Conservation (phyloP, 305 asterid species). For the Andrographis paniculata region DNA sequence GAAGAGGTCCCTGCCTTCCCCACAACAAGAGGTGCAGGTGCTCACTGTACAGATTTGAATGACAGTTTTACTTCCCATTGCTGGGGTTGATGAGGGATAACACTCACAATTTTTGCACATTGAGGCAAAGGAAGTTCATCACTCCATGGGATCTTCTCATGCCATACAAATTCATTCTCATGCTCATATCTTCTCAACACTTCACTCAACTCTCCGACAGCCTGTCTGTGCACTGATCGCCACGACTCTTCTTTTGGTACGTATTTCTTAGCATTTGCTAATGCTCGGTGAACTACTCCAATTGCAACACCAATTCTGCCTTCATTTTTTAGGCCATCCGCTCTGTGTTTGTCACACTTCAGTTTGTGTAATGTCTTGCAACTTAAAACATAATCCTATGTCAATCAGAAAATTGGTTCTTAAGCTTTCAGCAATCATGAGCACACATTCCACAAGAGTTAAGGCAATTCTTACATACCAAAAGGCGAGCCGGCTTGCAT, state of each 20-base stretch:
- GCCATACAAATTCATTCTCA: constrained; percentile 63
- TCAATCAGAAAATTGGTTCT: constrained; percentile 1
- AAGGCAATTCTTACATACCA: constrained; percentile 20
- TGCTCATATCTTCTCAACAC: constrained; percentile 42
- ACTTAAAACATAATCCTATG: constrained; percentile 45
- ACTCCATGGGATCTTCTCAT: constrained; percentile 29
- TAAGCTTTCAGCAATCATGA: too few species aligned
- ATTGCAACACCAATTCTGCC: constrained; percentile 44
- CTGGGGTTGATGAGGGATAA: constrained; percentile 34
- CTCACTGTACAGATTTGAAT: constrained; percentile 21
- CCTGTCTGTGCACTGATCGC: constrained; percentile 29
- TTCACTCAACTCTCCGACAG: constrained; percentile 25
- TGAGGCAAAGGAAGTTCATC: constrained; percentile 35
- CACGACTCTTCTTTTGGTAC: constrained; percentile 42
- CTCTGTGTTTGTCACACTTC: constrained; percentile 41
- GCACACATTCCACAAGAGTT: not conserved
- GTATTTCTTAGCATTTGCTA: constrained; percentile 28
- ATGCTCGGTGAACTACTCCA: constrained; percentile 37
- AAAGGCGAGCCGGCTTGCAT: constrained; percentile 41
- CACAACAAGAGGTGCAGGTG: too few species aligned
- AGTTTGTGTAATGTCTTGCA: constrained; percentile 40
- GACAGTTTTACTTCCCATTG: constrained; percentile 30
- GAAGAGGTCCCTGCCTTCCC: too few species aligned
- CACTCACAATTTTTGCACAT: constrained; percentile 35
- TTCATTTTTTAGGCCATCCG: constrained; percentile 30